phyloP scores from a whole-genome alignment of 2,329 filamentous ascomycete genomes.

The Clarireedia monteithiana region DNA sequence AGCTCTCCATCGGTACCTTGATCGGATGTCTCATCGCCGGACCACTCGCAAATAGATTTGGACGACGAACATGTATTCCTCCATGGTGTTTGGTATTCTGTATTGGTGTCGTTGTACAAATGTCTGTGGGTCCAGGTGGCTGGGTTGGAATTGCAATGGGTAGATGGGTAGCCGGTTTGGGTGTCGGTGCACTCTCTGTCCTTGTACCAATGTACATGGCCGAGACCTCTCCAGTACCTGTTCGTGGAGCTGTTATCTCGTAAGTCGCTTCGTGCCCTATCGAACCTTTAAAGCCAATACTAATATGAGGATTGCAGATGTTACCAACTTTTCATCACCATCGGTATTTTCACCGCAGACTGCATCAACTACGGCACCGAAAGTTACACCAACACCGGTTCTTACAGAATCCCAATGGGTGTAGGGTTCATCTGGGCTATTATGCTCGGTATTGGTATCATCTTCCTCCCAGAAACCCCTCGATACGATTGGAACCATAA shows the following conservation, averaged over 20 bases:
- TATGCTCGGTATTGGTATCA: slow-evolving; percentile 44
- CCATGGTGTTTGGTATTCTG: slow-evolving; percentile 49
- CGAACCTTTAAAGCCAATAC: slow-evolving; percentile 15
- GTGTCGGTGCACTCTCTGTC: slow-evolving; percentile 58
- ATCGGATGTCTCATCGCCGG: slow-evolving; percentile 70
- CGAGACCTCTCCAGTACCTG: slow-evolving; percentile 53
- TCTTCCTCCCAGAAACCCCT: slow-evolving; percentile 48
- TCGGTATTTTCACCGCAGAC: slow-evolving; percentile 55
- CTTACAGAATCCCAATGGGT: slow-evolving; percentile 57
- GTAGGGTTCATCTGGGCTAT: slow-evolving; percentile 46
- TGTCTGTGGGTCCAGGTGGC: slow-evolving; percentile 42
- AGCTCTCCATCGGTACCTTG: slow-evolving; percentile 68
- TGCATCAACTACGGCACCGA: slow-evolving; percentile 44
- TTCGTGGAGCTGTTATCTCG: slow-evolving; percentile 54
- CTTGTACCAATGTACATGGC: slow-evolving; percentile 61
- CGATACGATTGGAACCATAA: slow-evolving; percentile 45
- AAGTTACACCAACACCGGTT: slow-evolving; percentile 31
- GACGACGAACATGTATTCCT: slow-evolving; percentile 51
- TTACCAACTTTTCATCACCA: slow-evolving; percentile 69
- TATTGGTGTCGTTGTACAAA: slow-evolving; percentile 58
- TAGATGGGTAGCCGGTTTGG: slow-evolving; percentile 58
- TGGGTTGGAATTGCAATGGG: slow-evolving; percentile 60
- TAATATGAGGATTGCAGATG: slow-evolving; percentile 31
- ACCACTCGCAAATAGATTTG: slow-evolving; percentile 56
- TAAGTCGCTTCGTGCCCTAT: slow-evolving; percentile 25